Evolutionary conservation across 768 basidiomycete genomes (phyloP).

Genomic region (Pleurotus salmoneostramineus): DNA sequence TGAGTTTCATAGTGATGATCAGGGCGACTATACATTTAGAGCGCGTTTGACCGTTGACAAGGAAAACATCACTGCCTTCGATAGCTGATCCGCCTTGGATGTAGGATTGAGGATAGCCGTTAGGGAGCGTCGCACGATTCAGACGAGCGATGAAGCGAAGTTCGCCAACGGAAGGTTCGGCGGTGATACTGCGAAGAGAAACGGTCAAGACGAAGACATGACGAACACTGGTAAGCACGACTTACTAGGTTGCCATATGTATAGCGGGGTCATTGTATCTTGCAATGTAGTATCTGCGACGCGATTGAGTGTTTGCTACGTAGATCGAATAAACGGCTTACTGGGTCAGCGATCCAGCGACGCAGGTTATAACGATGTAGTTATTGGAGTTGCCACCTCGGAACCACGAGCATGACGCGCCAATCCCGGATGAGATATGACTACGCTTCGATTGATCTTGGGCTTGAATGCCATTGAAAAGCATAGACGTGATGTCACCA

Average conservation of each 20-base stretch:
- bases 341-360: constrained; percentile 27
- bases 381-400: constrained; percentile 27
- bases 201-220: neutral
- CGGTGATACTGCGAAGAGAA: constrained; percentile 19
- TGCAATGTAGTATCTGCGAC: constrained; percentile 27
- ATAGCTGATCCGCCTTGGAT: constrained; percentile 29
- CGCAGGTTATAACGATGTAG: constrained; percentile 33
- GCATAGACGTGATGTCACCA: constrained; percentile 32
- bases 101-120: constrained; percentile 22
- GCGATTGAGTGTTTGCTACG: neutral
- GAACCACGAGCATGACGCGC: constrained; percentile 24
- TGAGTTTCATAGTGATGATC: neutral
- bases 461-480: constrained; percentile 29
- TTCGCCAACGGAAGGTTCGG: constrained; percentile 32
- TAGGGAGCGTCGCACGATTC: constrained; percentile 19
- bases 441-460: constrained; percentile 27
- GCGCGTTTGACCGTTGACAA: constrained; percentile 24
- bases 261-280: constrained; percentile 30
- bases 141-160: constrained; percentile 34
- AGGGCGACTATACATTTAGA: constrained; percentile 19
- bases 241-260: constrained; percentile 35
- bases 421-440: constrained; percentile 27
- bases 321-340: constrained; percentile 8
- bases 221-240: neutral
- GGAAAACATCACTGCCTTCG: constrained; percentile 32